These are phyloP conservation scores for Aspergillus sp. DNA, from an alignment of 2,329 filamentous ascomycete species.

Conservation along the genomic window DNA sequence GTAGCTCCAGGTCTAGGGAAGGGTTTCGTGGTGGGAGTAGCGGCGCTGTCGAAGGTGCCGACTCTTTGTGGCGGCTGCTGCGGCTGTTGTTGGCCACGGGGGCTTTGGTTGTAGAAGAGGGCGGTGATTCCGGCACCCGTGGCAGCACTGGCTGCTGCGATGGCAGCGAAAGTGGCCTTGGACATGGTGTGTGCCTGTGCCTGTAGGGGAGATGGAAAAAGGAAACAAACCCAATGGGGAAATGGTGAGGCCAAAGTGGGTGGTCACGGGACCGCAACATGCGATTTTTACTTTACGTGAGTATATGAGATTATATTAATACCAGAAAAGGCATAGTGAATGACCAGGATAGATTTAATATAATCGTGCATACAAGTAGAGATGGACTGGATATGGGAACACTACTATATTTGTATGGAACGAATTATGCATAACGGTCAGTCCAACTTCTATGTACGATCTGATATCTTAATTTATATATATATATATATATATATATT, in stretches of 20 bases:
- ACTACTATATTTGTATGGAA: too few species aligned
- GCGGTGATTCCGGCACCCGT: constrained; percentile 67
- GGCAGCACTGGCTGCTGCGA: constrained; percentile 69
- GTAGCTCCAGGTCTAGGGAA: constrained; percentile 10
- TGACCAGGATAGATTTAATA: too few species aligned
- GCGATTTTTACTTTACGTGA: too few species aligned
- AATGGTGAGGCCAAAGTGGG: constrained; percentile 5
- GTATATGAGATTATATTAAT: too few species aligned
- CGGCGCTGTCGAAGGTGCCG: constrained; percentile 25
- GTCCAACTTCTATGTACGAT: too few species aligned
- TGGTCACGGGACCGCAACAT: background rate
- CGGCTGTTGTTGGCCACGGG: constrained; percentile 37
- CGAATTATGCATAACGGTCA: too few species aligned
- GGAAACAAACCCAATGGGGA: constrained; percentile 1
- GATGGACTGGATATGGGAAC: too few species aligned
- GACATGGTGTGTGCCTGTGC: constrained; percentile 53
- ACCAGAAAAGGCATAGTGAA: too few species aligned
- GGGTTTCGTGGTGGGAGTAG: constrained; percentile 22
- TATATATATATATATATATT: too few species aligned
- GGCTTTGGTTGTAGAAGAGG: constrained; percentile 54
- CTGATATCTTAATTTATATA: too few species aligned
- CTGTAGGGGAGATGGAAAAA: background rate
- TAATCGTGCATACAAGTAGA: too few species aligned
- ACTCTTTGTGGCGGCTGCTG: constrained; percentile 10
- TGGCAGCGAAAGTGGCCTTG: constrained; percentile 67